Evolutionary conservation across 495 filamentous ascomycete species (phyloP).

Genomic region (Xylaria grammica): DNA sequence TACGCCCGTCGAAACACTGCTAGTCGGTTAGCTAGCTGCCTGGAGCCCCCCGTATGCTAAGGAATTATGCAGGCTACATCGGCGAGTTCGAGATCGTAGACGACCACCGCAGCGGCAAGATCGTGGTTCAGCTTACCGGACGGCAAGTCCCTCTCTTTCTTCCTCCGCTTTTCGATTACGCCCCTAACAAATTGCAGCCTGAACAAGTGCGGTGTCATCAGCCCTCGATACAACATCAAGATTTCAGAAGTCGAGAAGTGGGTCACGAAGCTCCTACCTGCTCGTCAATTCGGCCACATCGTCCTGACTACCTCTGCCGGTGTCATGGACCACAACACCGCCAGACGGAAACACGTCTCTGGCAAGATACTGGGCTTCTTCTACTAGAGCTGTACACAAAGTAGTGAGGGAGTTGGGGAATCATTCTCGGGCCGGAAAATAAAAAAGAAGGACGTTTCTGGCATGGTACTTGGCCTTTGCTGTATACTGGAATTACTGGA

Average conservation of each 20-base stretch:
- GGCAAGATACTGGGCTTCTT: conserved; percentile 85
- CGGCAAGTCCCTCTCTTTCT: conserved; percentile 45
- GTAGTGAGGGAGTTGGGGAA: conserved; percentile 32
- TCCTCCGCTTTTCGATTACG: too few species aligned
- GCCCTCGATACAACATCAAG: conserved; percentile 86
- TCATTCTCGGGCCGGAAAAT: conserved; percentile 12
- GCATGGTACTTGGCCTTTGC: conserved; percentile 16
- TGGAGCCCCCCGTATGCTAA: conserved; percentile 23
- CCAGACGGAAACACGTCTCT: conserved; percentile 83
- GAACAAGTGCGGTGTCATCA: conserved; percentile 92
- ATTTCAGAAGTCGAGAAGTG: conserved; percentile 87
- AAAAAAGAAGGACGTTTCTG: conserved; percentile 16
- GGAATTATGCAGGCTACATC: conserved; percentile 71
- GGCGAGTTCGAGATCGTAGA: conserved; percentile 94
- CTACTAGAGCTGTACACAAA: conserved; percentile 58
- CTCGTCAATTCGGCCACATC: conserved; percentile 91
- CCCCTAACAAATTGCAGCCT: conserved; percentile 49
- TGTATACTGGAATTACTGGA: conserved; percentile 11
- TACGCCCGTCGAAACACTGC: conserved; percentile 56
- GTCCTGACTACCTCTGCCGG: conserved; percentile 87
- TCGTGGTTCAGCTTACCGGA: conserved; percentile 70
- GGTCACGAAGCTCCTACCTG: conserved; percentile 85
- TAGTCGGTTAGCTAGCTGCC: not conserved
- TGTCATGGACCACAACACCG: conserved; percentile 94
- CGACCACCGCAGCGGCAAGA: conserved; percentile 91